Base-by-base conservation (phyloP, 2,329 filamentous ascomycete genomes). In the Diplodia corticola region DNA sequence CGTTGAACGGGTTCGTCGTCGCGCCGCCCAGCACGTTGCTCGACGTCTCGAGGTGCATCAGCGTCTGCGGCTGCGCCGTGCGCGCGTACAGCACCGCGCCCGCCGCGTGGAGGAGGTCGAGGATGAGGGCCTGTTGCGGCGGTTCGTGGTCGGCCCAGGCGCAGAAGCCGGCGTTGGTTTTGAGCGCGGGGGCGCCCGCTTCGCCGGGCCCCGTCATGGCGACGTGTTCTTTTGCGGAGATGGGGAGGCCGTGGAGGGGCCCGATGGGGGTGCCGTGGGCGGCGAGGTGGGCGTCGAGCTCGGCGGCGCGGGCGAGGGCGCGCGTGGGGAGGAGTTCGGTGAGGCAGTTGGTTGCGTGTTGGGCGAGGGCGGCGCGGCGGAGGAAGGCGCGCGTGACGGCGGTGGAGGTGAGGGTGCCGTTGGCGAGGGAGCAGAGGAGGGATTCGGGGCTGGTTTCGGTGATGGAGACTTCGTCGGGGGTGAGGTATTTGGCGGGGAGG, bases 1-100 rank as follows among this genome's bases (percentile, higher is more conserved):
- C 78, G 71, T 87, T 86, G 71, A 79, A 80, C 0, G 85, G 84
- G 69, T 86, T 87, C 7, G 82, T 76, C 0, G 85, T 87, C 0
- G 76, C 75, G 1, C 83, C 83, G 67, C n/a, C n/a, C n/a, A 82
- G 84, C 44, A 85, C 68, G 69, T 84, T 85, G 66, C 69, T 81
- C 59, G 71, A 76, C 0, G 82, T 84, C 69, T 85, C 84, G 12
- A 84, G 72, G 66, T 83, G 81, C 83, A 86, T 85, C 54, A 85
- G 68, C 3, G 79, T 82, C 71, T 86, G 84, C 5, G 84, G 85
- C 68, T 86, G 75, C 20, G 83, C 85, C 0, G 83, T 86, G n/a
- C 83, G 78, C 22, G 77, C 83, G 69, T 84, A 82, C 68, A 86
- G 80, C 1, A 87, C 79, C 3, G 80, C 80, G 1, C 84, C 85